phyloP scores from a whole-genome alignment of 768 basidiomycete species.

The Podaxis sp. region DNA sequence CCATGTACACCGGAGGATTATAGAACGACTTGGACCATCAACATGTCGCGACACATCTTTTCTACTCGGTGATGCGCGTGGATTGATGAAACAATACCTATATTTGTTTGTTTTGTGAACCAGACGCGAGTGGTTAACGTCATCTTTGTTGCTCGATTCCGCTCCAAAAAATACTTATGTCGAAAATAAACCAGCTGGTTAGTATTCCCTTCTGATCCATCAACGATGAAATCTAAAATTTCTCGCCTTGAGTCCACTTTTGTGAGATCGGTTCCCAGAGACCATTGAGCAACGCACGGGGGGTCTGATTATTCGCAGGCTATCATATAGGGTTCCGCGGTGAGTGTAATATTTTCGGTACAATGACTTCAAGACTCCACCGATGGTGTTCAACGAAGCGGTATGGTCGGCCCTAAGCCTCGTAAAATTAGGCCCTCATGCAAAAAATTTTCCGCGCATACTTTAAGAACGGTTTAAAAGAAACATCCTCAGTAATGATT shows the following conservation, averaged over 20 bases:
- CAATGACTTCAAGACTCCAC: not conserved
- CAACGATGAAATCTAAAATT: not conserved
- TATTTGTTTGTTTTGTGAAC: not conserved
- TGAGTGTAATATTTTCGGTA: not conserved
- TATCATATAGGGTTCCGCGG: not conserved
- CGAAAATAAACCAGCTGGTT: not conserved
- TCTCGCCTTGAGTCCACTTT: not conserved
- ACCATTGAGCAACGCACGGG: not conserved
- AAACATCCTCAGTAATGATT: too few relatives aligned
- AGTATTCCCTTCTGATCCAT: not conserved
- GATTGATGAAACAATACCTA: not conserved
- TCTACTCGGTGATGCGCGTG: not conserved
- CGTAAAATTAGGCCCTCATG: not conserved
- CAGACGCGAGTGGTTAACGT: not conserved
- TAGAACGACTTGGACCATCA: not conserved
- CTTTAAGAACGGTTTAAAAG: too few relatives aligned
- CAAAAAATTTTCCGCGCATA: not conserved
- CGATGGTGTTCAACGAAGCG: not conserved
- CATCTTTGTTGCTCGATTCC: not conserved
- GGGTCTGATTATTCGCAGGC: not conserved
- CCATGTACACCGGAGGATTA: not conserved
- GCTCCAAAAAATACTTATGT: not conserved
- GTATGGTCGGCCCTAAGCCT: not conserved
- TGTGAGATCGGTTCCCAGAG: not conserved
- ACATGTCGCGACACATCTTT: not conserved